Percentiles rank a stretch among this genome's conserved stretches.
Conservation (phyloP, 768 basidiomycete species). For the Pholiota microspora region DNA sequence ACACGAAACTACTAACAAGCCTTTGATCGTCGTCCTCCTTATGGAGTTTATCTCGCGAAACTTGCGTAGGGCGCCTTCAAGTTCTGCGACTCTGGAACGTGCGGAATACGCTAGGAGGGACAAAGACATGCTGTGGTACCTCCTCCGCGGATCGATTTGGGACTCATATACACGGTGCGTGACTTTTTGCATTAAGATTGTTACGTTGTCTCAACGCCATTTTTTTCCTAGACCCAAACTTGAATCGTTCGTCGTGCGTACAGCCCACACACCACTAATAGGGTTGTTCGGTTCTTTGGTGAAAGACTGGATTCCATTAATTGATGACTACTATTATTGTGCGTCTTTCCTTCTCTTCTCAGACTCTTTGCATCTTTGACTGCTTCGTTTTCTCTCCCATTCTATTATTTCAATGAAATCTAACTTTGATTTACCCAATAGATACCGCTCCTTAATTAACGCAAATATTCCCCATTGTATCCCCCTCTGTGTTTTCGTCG, state of each 20-base stretch:
- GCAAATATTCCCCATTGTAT: background rate
- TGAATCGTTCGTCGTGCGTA: conserved; percentile 55
- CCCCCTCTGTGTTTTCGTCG: conserved; percentile 9
- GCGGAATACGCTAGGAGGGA: conserved; percentile 83
- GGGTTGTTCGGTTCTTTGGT: conserved; percentile 68
- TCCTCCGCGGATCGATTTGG: conserved; percentile 88
- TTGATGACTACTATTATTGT: conserved; percentile 93
- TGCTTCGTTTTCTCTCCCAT: too few relatives aligned
- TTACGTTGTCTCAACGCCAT: background rate
- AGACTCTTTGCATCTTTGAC: background rate
- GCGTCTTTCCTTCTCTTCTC: conserved; percentile 28
- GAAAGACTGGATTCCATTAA: conserved; percentile 85
- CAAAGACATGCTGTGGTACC: conserved; percentile 79
- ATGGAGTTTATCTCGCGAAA: conserved; percentile 76
- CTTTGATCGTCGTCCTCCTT: conserved; percentile 60
- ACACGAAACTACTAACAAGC: conserved; percentile 47
- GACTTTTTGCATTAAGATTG: conserved; percentile 3
- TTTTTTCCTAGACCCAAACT: conserved; percentile 61
- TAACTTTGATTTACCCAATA: conserved; percentile 13
- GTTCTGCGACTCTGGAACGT: conserved; percentile 64
- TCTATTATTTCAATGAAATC: background rate
- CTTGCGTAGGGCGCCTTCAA: conserved; percentile 64
- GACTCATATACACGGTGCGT: conserved; percentile 67
- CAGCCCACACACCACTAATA: conserved; percentile 58
- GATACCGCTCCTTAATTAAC: conserved; percentile 39